Evolutionary conservation across 352 stramenopile genomes (phyloP).

Genomic region (Pythium rishiriense): DNA sequence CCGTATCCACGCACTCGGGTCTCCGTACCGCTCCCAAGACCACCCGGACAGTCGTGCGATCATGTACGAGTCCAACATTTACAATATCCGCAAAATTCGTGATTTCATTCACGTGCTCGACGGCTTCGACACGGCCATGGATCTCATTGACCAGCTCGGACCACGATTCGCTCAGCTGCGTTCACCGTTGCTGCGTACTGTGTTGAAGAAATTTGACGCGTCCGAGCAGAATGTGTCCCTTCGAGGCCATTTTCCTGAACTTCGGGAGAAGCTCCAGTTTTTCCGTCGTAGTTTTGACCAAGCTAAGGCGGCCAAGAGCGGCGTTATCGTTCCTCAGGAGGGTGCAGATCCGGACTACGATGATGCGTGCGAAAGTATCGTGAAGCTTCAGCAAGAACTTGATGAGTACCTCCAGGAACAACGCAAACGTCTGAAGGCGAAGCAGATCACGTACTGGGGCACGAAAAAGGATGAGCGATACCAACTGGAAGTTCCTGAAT

Average conservation of each 20-base stretch:
- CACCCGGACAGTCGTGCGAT: slow-evolving; percentile 97
- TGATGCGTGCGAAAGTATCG: slow-evolving; percentile 86
- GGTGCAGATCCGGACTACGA: slow-evolving; percentile 97
- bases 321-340: slow-evolving; percentile 91
- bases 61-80: slow-evolving; percentile 97
- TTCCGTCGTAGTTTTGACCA: slow-evolving; percentile 98
- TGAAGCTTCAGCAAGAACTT: slow-evolving; percentile 86
- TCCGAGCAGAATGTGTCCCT: neutral
- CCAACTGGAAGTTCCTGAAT: slow-evolving; percentile 93
- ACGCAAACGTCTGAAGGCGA: slow-evolving; percentile 70
- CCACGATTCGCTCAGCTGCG: slow-evolving; percentile 59
- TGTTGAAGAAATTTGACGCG: slow-evolving; percentile 46
- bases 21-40: slow-evolving; percentile 68
- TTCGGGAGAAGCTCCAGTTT: slow-evolving; percentile 92
- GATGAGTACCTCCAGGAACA: slow-evolving; percentile 89
- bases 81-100: slow-evolving; percentile 98
- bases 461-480: slow-evolving; percentile 94
- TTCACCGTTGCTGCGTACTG: slow-evolving; percentile 52
- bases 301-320: slow-evolving; percentile 85
- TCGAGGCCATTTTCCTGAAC: slow-evolving; percentile 86
- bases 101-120: slow-evolving; percentile 91
- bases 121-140: slow-evolving; percentile 83
- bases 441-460: slow-evolving; percentile 92
- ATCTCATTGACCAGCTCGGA: slow-evolving; percentile 84
- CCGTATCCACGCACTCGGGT: slow-evolving; percentile 96